Conservation (phyloP, 129 eudicot genomes). For the Arctium lappa region DNA sequence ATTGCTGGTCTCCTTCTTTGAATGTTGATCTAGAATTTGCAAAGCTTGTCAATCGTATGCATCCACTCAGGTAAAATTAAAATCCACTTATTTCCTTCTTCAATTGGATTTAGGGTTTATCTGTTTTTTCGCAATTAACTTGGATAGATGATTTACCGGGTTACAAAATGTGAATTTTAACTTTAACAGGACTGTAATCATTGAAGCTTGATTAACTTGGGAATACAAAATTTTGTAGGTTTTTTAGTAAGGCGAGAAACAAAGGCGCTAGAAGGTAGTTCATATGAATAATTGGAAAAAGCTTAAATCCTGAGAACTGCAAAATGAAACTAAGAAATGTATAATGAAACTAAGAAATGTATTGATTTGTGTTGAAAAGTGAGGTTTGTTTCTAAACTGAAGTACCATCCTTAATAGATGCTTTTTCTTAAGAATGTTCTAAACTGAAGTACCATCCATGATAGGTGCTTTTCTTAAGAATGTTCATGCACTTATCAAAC, state of each 20-base stretch:
- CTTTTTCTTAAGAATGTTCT: not conserved
- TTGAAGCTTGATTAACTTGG: not conserved
- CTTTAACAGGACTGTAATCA: not conserved
- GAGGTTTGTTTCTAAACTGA: not conserved
- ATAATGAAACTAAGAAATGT: not conserved
- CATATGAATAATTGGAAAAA: not conserved
- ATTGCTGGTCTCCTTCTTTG: no score
- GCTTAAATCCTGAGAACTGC: not conserved
- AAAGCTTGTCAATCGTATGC: no score
- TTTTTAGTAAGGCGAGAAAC: not conserved
- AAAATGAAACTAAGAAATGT: not conserved
- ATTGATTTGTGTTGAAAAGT: not conserved
- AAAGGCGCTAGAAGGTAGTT: not conserved
- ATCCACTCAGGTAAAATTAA: no score
- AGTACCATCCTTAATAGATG: not conserved
- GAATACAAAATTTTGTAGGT: not conserved
- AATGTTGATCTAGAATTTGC: no score
- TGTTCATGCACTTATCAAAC: not conserved
- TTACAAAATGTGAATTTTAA: not conserved
- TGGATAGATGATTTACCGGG: no score
- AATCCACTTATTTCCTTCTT: no score
- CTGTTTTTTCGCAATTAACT: no score
- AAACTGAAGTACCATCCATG: no score
- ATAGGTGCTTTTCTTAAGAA: no score
- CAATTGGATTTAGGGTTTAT: no score